Evolutionary conservation across 345 rosid species (phyloP).

Genomic region (Lumnitzera racemosa): DNA sequence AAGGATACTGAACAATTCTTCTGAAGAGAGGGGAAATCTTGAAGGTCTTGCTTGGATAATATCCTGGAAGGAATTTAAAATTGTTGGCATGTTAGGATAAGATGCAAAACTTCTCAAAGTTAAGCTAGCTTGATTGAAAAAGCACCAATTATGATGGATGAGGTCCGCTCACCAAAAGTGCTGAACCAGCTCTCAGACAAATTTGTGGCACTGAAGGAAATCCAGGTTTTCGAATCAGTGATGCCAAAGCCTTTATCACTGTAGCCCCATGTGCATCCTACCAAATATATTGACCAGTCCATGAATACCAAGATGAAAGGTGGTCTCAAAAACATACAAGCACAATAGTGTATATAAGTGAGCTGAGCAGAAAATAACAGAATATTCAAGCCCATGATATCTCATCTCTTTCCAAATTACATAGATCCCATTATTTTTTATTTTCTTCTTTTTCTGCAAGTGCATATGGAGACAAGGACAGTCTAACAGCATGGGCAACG

Average conservation of each 20-base stretch:
- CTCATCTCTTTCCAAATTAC: too few species aligned
- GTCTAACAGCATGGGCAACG: too few species aligned
- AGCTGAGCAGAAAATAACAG: too few species aligned
- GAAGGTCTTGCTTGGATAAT: slow-evolving; percentile 60
- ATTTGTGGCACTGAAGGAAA: slow-evolving; percentile 60
- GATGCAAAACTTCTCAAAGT: not conserved
- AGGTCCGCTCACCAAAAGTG: slow-evolving; percentile 56
- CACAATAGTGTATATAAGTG: too few species aligned
- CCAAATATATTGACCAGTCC: not conserved
- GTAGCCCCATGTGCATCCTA: slow-evolving; percentile 71
- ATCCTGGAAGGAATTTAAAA: slow-evolving; percentile 45
- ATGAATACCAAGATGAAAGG: not conserved
- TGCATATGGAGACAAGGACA: too few species aligned
- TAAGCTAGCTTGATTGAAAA: not conserved
- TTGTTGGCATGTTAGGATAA: not conserved
- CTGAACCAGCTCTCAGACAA: slow-evolving; percentile 75
- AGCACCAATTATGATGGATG: not conserved
- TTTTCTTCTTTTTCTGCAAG: too few species aligned
- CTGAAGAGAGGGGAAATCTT: slow-evolving; percentile 69
- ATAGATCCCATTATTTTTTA: not conserved
- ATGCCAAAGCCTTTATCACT: slow-evolving; percentile 46
- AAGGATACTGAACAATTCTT: slow-evolving; percentile 68
- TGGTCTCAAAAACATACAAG: too few species aligned
- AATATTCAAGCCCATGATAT: too few species aligned
- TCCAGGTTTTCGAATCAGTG: slow-evolving; percentile 60